Conservation (phyloP, 768 basidiomycete genomes). For the Coprinopsis strossmayeri region DNA sequence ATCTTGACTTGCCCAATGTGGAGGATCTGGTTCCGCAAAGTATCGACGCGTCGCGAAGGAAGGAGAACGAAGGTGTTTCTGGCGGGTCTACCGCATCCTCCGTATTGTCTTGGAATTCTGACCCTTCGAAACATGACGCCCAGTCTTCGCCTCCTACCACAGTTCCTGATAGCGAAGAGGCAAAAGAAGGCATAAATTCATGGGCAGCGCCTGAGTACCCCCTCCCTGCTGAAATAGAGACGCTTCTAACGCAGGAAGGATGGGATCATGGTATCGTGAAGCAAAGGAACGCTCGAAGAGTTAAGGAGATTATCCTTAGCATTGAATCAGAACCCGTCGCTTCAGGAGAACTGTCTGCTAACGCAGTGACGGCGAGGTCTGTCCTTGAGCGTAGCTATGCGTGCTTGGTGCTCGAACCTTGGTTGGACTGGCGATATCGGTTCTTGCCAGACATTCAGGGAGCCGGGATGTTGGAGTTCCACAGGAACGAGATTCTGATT, state of each 20-base stretch:
- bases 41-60: neutral
- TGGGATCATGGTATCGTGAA: neutral
- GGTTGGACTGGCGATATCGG: neutral
- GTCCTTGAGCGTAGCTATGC: neutral
- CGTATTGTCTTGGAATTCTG: too few relatives aligned
- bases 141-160: neutral
- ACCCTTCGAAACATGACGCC: neutral
- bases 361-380: neutral
- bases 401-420: neutral
- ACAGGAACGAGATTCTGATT: neutral
- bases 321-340: neutral
- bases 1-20: neutral
- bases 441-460: neutral
- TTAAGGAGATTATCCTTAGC: too few relatives aligned
- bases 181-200: too few relatives aligned
- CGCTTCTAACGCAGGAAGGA: neutral
- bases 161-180: neutral
- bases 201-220: neutral
- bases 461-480: neutral
- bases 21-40: neutral
- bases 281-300: neutral
- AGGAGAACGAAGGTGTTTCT: neutral
- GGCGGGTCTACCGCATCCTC: neutral
- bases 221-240: neutral
- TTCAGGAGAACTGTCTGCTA: too few relatives aligned